Evolutionary conservation across 495 filamentous ascomycete species (phyloP).

Genomic region (Talaromyces adpressus): DNA sequence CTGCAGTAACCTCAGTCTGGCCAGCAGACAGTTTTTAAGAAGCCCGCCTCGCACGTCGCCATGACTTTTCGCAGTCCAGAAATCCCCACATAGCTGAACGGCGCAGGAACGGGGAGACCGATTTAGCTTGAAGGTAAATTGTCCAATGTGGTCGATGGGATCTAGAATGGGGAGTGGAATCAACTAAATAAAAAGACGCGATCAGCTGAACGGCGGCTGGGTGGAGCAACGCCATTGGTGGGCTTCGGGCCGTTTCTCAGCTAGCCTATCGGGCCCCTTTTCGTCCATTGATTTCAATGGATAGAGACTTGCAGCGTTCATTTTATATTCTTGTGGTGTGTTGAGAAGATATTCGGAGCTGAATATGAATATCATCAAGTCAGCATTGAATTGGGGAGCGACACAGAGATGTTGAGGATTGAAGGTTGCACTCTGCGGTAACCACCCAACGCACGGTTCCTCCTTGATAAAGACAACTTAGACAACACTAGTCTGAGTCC

Average conservation of each 20-base stretch:
- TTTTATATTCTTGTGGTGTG: neutral
- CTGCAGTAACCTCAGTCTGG: neutral
- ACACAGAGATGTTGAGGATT: neutral
- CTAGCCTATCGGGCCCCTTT: neutral
- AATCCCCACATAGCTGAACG: neutral
- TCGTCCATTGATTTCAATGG: neutral
- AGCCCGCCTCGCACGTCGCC: neutral
- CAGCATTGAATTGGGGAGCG: neutral
- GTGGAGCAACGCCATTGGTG: neutral
- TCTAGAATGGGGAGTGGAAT: neutral
- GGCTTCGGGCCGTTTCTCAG: neutral
- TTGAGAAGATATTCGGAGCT: neutral
- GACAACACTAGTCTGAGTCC: neutral
- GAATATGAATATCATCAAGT: neutral
- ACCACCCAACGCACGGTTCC: neutral
- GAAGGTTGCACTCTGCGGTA: neutral
- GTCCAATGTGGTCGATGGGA: neutral
- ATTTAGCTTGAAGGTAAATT: neutral
- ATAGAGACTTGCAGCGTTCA: neutral
- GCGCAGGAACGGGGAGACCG: neutral
- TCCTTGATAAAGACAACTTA: neutral
- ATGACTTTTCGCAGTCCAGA: neutral
- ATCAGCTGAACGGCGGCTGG: neutral
- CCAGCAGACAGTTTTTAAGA: neutral
- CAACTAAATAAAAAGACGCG: neutral